phyloP scores from a whole-genome alignment of 148 eudicot genomes.

The Persicaria tinctoria region DNA sequence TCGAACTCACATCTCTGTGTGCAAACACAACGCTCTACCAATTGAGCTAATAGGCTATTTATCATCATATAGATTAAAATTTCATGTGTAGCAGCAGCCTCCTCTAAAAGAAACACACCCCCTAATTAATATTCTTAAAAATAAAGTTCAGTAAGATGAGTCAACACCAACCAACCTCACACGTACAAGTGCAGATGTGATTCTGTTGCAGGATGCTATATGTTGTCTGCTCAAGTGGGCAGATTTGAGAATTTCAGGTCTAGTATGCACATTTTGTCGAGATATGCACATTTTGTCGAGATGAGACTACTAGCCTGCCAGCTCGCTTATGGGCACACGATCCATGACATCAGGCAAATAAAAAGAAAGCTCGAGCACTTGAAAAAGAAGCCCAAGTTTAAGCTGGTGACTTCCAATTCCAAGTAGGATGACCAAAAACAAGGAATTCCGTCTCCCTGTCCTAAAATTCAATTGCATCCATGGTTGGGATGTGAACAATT shows the following conservation, averaged over 20 bases:
- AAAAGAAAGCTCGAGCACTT: background rate
- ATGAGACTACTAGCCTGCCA: constrained; percentile 35
- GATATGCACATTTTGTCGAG: background rate
- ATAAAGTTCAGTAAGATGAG: too few relatives aligned
- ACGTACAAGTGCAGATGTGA: background rate
- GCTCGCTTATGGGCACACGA: constrained; percentile 93
- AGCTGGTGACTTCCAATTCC: background rate
- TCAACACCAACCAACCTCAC: background rate
- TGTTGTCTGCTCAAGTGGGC: background rate
- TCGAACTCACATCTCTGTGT: too few relatives aligned
- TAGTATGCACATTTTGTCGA: background rate
- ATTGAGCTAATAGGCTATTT: too few relatives aligned
- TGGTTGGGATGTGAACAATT: too few relatives aligned
- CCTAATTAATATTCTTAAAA: too few relatives aligned
- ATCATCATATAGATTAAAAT: too few relatives aligned
- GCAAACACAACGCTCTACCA: too few relatives aligned
- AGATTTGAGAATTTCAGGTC: background rate
- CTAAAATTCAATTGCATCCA: too few relatives aligned
- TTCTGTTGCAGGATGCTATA: background rate
- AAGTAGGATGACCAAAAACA: background rate
- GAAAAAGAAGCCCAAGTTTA: background rate
- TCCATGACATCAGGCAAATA: constrained; percentile 60
- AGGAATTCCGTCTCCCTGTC: too few relatives aligned
- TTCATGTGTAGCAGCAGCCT: too few relatives aligned
- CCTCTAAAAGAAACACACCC: too few relatives aligned